phyloP scores from a whole-genome alignment of 148 eudicot species.

The Chenopodium album region DNA sequence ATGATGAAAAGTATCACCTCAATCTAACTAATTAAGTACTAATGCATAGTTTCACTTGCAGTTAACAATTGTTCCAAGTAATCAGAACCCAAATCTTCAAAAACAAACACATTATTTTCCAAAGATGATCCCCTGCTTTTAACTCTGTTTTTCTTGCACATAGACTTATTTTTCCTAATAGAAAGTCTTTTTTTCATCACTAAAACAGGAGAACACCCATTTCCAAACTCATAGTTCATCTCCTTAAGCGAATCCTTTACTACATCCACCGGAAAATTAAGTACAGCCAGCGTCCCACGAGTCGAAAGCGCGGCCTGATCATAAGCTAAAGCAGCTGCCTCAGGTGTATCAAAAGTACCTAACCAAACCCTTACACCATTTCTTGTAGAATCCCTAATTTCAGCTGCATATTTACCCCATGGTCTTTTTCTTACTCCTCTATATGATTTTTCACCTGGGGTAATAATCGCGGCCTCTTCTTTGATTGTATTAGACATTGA shows the following conservation, averaged over 20 bases:
- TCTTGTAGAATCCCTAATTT: conserved; percentile 73
- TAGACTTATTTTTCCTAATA: conserved; percentile 37
- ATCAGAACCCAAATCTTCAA: conserved; percentile 74
- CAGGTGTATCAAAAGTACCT: conserved; percentile 74
- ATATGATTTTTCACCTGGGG: conserved; percentile 23
- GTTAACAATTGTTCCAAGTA: conserved; percentile 64
- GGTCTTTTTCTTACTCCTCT: conserved; percentile 71
- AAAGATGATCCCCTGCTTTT: conserved; percentile 3
- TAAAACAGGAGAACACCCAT: conserved; percentile 60
- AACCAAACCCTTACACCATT: conserved; percentile 77
- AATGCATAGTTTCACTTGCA: conserved; percentile 24
- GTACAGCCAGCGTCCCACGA: conserved; percentile 50
- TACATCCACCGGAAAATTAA: conserved; percentile 62
- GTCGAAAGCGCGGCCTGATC: conserved; percentile 74
- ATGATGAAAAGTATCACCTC: neutral
- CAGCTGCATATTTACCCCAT: conserved; percentile 83
- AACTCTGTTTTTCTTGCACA: conserved; percentile 19
- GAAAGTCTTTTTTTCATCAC: conserved; percentile 59
- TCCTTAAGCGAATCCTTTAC: conserved; percentile 55
- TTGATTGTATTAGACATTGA: neutral
- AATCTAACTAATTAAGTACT: neutral
- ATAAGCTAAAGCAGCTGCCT: conserved; percentile 69
- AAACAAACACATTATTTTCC: conserved; percentile 48
- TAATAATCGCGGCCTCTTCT: neutral
- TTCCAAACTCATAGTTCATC: conserved; percentile 35